These are phyloP conservation scores for Limnanthes douglasii DNA, from an alignment of 345 rosid species.

Conservation along the genomic window DNA sequence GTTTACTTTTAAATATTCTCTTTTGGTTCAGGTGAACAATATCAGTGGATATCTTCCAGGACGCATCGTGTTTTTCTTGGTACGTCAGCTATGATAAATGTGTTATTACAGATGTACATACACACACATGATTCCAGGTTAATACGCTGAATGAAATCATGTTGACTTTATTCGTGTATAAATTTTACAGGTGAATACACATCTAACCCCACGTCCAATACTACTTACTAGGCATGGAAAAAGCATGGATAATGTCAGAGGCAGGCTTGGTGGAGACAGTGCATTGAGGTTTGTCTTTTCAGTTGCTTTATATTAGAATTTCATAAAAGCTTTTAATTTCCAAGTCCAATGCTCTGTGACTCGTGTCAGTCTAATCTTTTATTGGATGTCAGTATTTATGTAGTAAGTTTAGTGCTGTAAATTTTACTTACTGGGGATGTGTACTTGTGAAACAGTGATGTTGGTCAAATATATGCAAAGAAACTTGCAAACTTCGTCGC, in stretches of 20 bases:
- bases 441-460: constrained; percentile 41
- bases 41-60: constrained; percentile 99
- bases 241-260: constrained; percentile 92
- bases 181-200: constrained; percentile 76
- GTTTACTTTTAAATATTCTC: background rate
- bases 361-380: no score
- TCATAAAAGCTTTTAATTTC: no score
- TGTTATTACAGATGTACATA: no score
- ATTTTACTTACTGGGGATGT: no score
- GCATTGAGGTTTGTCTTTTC: constrained; percentile 44
- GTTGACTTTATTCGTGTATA: background rate
- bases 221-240: constrained; percentile 98
- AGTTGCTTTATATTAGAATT: no score
- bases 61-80: constrained; percentile 96
- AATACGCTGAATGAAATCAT: no score
- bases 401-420: no score
- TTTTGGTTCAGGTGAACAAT: constrained; percentile 68
- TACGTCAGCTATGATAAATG: no score
- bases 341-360: no score
- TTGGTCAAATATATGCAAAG: constrained; percentile 77
- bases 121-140: no score
- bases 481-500: constrained; percentile 85
- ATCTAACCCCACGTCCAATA: constrained; percentile 97
- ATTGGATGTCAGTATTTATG: no score
- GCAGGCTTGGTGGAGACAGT: constrained; percentile 92